These are phyloP conservation scores for Fonsecaea pugnacius DNA, from an alignment of 2,329 filamentous ascomycete species.

Conservation along the genomic window DNA sequence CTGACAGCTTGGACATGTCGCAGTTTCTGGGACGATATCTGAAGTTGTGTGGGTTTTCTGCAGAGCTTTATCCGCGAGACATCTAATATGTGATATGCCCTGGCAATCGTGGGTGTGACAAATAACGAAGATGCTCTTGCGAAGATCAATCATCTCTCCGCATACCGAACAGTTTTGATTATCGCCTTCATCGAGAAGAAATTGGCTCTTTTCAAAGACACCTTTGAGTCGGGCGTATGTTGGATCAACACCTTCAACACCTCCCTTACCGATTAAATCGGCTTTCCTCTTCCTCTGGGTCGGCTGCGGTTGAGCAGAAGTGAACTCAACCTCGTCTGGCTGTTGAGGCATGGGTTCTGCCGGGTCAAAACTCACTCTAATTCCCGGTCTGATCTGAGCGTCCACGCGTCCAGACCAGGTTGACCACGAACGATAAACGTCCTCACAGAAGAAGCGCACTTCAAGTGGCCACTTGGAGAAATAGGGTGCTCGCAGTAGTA, in stretches of 20 bases:
- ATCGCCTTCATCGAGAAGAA: slow-evolving; percentile 46
- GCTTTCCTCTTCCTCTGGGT: slow-evolving; percentile 30
- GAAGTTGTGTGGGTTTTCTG: slow-evolving; percentile 45
- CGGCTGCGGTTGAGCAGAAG: slow-evolving; percentile 36
- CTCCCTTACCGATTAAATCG: slow-evolving; percentile 40
- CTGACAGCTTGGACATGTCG: slow-evolving; percentile 72
- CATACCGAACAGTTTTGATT: slow-evolving; percentile 57
- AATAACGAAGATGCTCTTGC: slow-evolving; percentile 52
- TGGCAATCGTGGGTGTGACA: slow-evolving; percentile 58
- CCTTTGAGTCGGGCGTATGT: slow-evolving; percentile 57
- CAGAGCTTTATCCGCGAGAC: slow-evolving; percentile 59
- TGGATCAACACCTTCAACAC: slow-evolving; percentile 55
- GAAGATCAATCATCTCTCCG: slow-evolving; percentile 43
- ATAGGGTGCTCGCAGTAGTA: slow-evolving; percentile 76
- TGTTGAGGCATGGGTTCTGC: slow-evolving; percentile 30
- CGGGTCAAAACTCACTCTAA: slow-evolving; percentile 62
- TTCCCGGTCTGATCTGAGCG: slow-evolving; percentile 52
- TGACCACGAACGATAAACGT: slow-evolving; percentile 72
- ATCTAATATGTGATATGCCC: slow-evolving; percentile 59
- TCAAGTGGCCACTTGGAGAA: slow-evolving; percentile 83
- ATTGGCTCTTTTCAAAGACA: slow-evolving; percentile 58
- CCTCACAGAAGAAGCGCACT: slow-evolving; percentile 75
- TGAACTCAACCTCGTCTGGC: slow-evolving; percentile 34
- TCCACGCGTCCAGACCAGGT: slow-evolving; percentile 58
- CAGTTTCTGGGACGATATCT: slow-evolving; percentile 67